These are phyloP conservation scores for Breviolum minutum DNA, from an alignment of 73 alveolate genomes.

Conservation along the genomic window DNA sequence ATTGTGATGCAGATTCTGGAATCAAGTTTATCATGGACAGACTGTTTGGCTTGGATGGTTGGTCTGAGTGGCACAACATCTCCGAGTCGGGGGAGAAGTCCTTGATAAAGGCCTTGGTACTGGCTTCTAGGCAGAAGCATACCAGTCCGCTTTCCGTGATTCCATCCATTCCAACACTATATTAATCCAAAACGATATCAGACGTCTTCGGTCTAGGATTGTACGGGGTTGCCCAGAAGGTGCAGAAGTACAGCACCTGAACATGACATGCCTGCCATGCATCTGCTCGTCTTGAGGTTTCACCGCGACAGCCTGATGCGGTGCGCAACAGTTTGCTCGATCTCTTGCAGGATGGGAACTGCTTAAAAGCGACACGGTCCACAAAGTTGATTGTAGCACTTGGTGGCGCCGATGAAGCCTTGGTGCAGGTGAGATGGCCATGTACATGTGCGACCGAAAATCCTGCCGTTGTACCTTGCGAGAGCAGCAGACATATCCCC, in stretches of 20 bases:
- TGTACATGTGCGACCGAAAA: too few relatives aligned
- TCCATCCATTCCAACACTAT: too few relatives aligned
- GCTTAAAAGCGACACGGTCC: background rate
- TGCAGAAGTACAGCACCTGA: too few relatives aligned
- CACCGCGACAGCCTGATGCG: background rate
- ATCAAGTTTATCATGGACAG: background rate
- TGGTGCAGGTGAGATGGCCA: background rate
- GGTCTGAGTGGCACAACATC: background rate
- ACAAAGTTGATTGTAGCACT: background rate
- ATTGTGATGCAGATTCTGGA: background rate
- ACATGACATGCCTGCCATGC: too few relatives aligned
- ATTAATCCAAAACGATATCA: too few relatives aligned
- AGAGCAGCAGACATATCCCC: too few relatives aligned
- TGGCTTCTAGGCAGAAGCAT: background rate
- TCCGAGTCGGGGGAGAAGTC: background rate
- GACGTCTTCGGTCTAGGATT: too few relatives aligned
- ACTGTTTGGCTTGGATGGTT: background rate
- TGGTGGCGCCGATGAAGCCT: background rate
- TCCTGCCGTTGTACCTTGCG: too few relatives aligned
- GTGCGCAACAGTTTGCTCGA: background rate
- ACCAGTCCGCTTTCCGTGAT: too few relatives aligned
- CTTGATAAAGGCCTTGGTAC: background rate
- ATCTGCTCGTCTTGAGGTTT: background rate
- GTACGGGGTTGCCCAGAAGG: too few relatives aligned
- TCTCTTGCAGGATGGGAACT: background rate